Evolutionary conservation across 2,329 filamentous ascomycete species (phyloP), one percentile per base, ranked within the genome.

Genomic region (Neonectria punicea): DNA sequence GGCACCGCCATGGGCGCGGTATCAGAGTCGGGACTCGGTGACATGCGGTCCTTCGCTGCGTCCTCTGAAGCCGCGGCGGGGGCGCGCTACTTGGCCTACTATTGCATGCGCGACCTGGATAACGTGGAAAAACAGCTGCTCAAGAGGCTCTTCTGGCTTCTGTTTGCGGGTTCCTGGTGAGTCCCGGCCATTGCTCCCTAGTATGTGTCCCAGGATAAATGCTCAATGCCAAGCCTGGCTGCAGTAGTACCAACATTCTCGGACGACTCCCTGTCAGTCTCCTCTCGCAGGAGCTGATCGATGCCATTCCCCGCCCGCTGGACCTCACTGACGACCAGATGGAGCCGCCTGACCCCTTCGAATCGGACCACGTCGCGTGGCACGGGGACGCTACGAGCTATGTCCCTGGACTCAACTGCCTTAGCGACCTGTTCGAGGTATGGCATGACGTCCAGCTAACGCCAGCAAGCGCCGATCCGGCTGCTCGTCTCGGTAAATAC

Each of bases 71-170:
- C 77, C 0, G 72, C 73, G 1, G 73, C 73, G 3, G 77, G 78
- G 3, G 67, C 74, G 0, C 71, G 77, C 22, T 78, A 74, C 50
- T 57, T 80, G 2, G 65, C 72, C 3, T 76, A 76, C 54, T 77
- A 78, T 54, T 64, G 63, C 59, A 63, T 41, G 61, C 67, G 54
- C 22, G 53, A 71, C 1, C 54, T 74, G 4, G 66, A 72, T n/a
- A 66, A 70, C 30, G 66, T 67, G 14, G 69, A 76, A 41, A 74
- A 77, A 30, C 73, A 80, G 59, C 63, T 78, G 8, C 59, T 79
- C 1, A 77, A 77, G 49, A 71, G 79, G 20, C 66, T 80, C 0
- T 78, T 77, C 34, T 80, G 77, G 76, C 65, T 80, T 4, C 51
- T 80, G 0, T 77, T 78, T 69, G 75, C 74, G 6, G 73, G 66